Evolutionary conservation across 116 monocot genomes (phyloP).

Genomic region (Zostera marina): DNA sequence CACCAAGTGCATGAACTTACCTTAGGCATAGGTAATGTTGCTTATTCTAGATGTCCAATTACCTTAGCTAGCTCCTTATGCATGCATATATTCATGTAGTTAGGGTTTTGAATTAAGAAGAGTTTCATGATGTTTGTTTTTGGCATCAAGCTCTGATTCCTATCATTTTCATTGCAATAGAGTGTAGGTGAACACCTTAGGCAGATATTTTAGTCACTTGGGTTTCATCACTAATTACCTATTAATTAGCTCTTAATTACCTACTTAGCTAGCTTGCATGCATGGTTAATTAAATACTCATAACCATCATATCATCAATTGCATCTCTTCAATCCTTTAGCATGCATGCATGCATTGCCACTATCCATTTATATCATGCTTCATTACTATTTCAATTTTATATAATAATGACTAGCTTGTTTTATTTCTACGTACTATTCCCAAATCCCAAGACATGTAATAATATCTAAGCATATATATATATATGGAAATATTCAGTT

Average conservation of each 20-base stretch:
- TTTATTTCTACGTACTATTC: too few species aligned
- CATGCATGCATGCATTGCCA: too few species aligned
- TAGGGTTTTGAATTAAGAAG: constrained; percentile 2
- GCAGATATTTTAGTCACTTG: constrained; percentile 5
- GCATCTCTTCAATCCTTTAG: too few species aligned
- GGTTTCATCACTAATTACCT: neutral
- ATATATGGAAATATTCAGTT: too few species aligned
- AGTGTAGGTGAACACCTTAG: neutral
- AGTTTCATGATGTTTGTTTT: constrained; percentile 8
- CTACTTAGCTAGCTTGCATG: too few species aligned
- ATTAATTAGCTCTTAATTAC: neutral
- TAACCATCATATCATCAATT: too few species aligned
- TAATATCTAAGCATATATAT: too few species aligned
- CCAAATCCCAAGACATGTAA: too few species aligned
- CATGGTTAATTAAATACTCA: too few species aligned
- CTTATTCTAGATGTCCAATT: neutral
- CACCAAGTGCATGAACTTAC: neutral
- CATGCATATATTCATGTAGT: constrained; percentile 4
- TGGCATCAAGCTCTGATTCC: constrained; percentile 1
- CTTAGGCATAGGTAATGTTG: constrained; percentile 3
- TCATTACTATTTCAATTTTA: too few species aligned
- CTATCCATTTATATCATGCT: too few species aligned
- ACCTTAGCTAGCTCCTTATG: neutral
- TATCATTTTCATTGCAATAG: constrained; percentile 6
- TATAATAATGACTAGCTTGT: too few species aligned